Base-by-base conservation (phyloP, 805 yeast species). In the Kurtzmaniella fragi region DNA sequence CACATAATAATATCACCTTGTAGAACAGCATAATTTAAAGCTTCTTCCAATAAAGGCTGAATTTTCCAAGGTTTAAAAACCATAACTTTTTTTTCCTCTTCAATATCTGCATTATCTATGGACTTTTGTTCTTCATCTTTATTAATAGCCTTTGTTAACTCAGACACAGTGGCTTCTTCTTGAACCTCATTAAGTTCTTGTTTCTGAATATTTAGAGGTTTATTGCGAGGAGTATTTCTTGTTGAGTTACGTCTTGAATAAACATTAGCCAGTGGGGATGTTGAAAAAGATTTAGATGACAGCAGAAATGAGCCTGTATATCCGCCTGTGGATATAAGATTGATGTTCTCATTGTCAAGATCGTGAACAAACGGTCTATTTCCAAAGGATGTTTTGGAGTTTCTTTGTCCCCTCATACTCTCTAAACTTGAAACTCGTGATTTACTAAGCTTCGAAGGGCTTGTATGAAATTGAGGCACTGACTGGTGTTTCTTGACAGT, bases 1-100 rank as follows among this genome's bases (percentile, higher is more conserved):
- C 82, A 69, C 70, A 80, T 64, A 11, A 80, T 62, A 13, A 81
- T 50, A 53, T 84, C 88, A 1, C 91, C 91, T 46, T 80, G 84
- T 7, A 57, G 56, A 4, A 73, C 54, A 32, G 82, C 74, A 57
- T 75, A 80, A 16, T 70, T 70, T n/a, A 77, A 57, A 0, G 80
- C 77, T 46, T 76, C 64, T 34, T 61, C 50, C 9, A 84, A 62
- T 41, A 84, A 54, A 34, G 56, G 60, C 6, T 65, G 59, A 2
- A 83, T 73, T 13, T 69, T 64, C 84, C 89, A 84, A 0, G 90
- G 87, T 25, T 46, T 46, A 29, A 37, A 31, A 17, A 32, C 14
- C 8, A 20, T 10, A 3, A 12, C 13, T 17, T 16, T 32, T 5
- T 9, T 35, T 28, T 41, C 12, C 26, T 44, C 29, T 44, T 49